Conservation (phyloP, 1,139 yeast genomes). For the Candida dubliniensis region DNA sequence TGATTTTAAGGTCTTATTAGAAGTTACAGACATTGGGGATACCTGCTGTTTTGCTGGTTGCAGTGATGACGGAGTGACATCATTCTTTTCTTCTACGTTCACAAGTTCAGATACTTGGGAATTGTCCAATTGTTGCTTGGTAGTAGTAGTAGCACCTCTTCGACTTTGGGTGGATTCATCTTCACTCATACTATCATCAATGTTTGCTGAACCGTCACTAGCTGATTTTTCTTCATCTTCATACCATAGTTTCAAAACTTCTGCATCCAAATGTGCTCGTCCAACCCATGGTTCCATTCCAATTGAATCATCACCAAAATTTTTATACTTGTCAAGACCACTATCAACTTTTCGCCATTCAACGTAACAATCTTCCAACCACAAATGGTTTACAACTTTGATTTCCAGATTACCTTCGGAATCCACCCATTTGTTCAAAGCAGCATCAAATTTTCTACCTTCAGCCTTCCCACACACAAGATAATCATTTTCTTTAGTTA, state of each 20-base stretch:
- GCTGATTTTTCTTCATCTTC: constrained; percentile 15
- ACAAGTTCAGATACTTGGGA: no score
- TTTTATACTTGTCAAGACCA: constrained; percentile 43
- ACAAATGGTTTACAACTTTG: constrained; percentile 68
- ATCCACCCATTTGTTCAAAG: constrained; percentile 55
- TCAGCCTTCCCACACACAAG: constrained; percentile 64
- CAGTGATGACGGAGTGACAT: no score
- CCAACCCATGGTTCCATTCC: constrained; percentile 51
- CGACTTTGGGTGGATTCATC: constrained; percentile 19
- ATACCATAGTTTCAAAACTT: constrained; percentile 43
- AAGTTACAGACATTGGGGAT: neutral
- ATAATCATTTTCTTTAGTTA: constrained; percentile 68
- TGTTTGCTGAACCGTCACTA: constrained; percentile 15
- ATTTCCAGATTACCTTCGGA: constrained; percentile 36
- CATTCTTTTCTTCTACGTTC: no score
- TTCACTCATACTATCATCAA: constrained; percentile 40
- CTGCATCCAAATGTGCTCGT: constrained; percentile 44
- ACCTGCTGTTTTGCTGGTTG: neutral
- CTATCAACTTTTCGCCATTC: constrained; percentile 56
- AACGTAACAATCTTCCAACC: constrained; percentile 85
- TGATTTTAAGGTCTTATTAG: neutral
- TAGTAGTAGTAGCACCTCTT: neutral
- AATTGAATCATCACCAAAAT: constrained; percentile 40
- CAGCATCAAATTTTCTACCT: constrained; percentile 79
- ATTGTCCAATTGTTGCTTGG: neutral